A percentile compares a stretch with the other conserved stretches of the same genome.
Evolutionary conservation across 768 basidiomycete genomes (phyloP).

Genomic region (Pleurotus giganteus): DNA sequence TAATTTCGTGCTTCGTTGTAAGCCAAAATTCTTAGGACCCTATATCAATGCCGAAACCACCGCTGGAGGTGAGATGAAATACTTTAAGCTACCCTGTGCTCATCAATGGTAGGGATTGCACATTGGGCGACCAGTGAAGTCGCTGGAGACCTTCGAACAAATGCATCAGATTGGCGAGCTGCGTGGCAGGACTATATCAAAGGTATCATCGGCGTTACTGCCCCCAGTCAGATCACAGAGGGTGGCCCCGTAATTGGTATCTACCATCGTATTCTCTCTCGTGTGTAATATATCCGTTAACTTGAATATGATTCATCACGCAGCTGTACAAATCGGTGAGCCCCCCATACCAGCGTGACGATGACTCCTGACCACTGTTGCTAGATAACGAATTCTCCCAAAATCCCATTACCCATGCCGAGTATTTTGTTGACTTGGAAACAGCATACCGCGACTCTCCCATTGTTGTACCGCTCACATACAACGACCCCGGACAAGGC

Average conservation of each 20-base stretch:
- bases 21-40: constrained; percentile 19
- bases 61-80: constrained; percentile 64
- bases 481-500: constrained; percentile 63
- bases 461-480: constrained; percentile 70
- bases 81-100: constrained; percentile 26
- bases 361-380: constrained; percentile 22
- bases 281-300: not conserved
- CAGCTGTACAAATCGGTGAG: constrained; percentile 57
- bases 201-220: constrained; percentile 58
- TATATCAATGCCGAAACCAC: constrained; percentile 83
- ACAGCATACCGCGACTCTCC: constrained; percentile 48
- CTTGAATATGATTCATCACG: not conserved
- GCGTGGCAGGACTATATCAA: constrained; percentile 75
- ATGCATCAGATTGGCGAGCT: constrained; percentile 64
- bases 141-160: constrained; percentile 67
- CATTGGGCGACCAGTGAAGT: constrained; percentile 72
- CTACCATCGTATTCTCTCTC: constrained; percentile 14
- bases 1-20: constrained; percentile 1
- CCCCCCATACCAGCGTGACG: too few relatives aligned
- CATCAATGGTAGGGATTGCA: constrained; percentile 27
- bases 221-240: constrained; percentile 62
- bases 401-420: constrained; percentile 35
- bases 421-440: constrained; percentile 67
- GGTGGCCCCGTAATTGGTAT: constrained; percentile 77
- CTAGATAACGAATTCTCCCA: constrained; percentile 75